Evolutionary conservation across 202 grass and related monocot species (phyloP), one percentile per base, ranked within the genome.

Genomic region (Panicum hallii): DNA sequence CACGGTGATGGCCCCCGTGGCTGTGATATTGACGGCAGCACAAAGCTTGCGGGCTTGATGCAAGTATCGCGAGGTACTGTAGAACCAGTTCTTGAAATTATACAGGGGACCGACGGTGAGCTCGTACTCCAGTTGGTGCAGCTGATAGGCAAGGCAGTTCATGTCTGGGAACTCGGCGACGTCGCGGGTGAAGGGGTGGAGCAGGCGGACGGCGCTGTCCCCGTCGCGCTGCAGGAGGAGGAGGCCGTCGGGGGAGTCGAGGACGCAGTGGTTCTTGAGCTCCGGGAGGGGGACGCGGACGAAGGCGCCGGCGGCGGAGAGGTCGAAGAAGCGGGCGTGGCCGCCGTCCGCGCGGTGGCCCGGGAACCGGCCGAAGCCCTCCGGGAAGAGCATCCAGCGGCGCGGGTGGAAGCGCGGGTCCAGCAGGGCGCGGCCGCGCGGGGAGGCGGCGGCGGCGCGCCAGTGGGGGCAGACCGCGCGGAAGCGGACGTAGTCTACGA

Each of bases 111-210:
- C 4, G 36, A 14, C 52, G 10, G 11, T 1, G 34, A 6, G 34
- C 52, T 57, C 46, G 52, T 14, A 41, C 10, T 57, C 15, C 48
- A 68, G 19, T 15, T 42, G 0, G 52, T 4, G 15, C 36, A 81
- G 36, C 14, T 70, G 66, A 2, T 56, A n/a, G 38, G 50, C 20
- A 22, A 81, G 66, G 41, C 14, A 9, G 2, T 58, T 0, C 14
- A 81, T 43, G 23, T 9, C 17, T 8, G 76, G 76, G 26, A 38
- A 49, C 9, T 79, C 43, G 5, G 60, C 76, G 60, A 79, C 15
- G 60, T 79, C 76, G 60, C 61, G 61, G 61, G 61, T 79, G 77
- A 79, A 79, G 16, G 76, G 60, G 76, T 79, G 43, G 60, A 79
- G 60, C 23, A 79, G 60, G 26, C 60, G 60, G 60, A 65, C 15